Conservation (phyloP, 176 grass and related monocot genomes). For the Ananas comosus region DNA sequence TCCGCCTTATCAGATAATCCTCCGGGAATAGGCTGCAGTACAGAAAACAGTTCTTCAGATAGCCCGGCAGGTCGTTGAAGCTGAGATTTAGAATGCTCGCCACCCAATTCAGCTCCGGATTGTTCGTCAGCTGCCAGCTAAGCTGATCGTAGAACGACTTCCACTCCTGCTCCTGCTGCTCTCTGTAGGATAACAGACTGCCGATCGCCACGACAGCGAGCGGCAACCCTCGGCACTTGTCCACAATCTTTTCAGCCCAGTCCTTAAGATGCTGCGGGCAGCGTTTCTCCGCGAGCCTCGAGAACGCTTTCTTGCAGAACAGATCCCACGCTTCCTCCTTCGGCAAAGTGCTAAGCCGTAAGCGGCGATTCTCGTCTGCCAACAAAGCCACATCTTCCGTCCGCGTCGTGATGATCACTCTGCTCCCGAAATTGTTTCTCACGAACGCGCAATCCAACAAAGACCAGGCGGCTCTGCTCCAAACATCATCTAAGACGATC, state of each 20-base stretch:
- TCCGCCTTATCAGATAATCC: constrained; percentile 28
- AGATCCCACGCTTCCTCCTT: constrained; percentile 28
- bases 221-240: constrained; percentile 36
- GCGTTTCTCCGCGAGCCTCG: not conserved
- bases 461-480: constrained; percentile 16
- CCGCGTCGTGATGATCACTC: constrained; percentile 36
- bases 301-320: constrained; percentile 39
- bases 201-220: constrained; percentile 34
- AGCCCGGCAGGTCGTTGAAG: constrained; percentile 27
- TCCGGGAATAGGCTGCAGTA: constrained; percentile 36
- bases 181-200: constrained; percentile 36
- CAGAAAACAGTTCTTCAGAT: constrained; percentile 42
- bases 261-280: constrained; percentile 23
- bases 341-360: constrained; percentile 18
- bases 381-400: constrained; percentile 24
- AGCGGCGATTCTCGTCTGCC: not conserved
- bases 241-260: constrained; percentile 19
- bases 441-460: constrained; percentile 24
- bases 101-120: constrained; percentile 24
- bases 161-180: constrained; percentile 25
- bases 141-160: constrained; percentile 27
- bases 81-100: constrained; percentile 34
- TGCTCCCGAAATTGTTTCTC: constrained; percentile 14
- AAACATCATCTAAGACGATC: constrained; percentile 14
- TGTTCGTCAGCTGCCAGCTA: constrained; percentile 33